Evolutionary conservation across 2,329 filamentous ascomycete species (phyloP).

Genomic region (Phialocephala subalpina): DNA sequence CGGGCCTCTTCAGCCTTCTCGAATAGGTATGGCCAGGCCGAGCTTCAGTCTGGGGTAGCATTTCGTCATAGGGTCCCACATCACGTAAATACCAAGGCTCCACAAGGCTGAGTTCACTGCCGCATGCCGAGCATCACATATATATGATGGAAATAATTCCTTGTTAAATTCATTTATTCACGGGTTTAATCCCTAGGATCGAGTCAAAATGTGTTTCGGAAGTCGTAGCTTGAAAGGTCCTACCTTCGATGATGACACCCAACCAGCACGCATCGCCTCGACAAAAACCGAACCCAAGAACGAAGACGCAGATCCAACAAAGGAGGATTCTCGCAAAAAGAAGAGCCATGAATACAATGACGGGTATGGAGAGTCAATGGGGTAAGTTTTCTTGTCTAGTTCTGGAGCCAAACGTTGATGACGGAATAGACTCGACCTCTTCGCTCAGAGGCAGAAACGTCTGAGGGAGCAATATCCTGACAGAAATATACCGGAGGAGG

Average conservation of each 20-base stretch:
- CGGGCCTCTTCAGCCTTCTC: no score
- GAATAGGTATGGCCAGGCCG: no score
- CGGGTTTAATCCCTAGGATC: no score
- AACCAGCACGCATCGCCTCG: not conserved
- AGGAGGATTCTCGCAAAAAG: not conserved
- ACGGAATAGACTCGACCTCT: conserved; percentile 3
- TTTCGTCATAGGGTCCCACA: not conserved
- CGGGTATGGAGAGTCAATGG: conserved; percentile 10
- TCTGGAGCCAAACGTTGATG: not conserved
- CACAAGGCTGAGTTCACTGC: conserved; percentile 2
- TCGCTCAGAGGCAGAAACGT: conserved; percentile 1
- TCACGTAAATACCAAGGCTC: conserved; percentile 11
- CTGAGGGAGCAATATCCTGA: conserved; percentile 13
- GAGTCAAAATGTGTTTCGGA: conserved; percentile 16
- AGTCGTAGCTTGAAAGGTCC: not conserved
- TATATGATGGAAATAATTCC: no score
- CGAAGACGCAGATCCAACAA: not conserved
- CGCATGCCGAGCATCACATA: not conserved
- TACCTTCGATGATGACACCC: no score
- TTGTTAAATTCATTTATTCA: no score
- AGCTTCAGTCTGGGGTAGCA: not conserved
- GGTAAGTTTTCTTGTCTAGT: not conserved
- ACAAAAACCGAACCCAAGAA: not conserved
- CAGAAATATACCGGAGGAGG: conserved; percentile 10
- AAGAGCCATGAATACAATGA: not conserved